Percentiles rank a stretch among this genome's conserved stretches.
Conservation (phyloP, 345 rosid genomes). For the Eutrema heterophyllum region DNA sequence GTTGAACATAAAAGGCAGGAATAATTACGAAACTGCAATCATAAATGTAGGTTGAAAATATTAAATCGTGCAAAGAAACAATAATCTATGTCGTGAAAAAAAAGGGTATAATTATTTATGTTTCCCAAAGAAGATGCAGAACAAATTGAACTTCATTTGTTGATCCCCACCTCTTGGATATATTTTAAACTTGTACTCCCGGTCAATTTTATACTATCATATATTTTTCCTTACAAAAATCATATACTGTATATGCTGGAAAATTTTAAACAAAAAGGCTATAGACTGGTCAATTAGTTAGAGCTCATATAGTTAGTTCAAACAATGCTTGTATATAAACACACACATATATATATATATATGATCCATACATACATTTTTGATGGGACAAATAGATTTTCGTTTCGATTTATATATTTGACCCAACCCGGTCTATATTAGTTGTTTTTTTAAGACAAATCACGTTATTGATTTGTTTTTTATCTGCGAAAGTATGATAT, state of each 20-base stretch:
- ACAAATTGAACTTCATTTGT: background rate
- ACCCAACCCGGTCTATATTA: background rate
- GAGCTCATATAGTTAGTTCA: background rate
- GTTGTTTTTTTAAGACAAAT: background rate
- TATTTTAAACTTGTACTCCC: background rate
- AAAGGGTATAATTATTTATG: constrained; percentile 8
- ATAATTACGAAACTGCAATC: constrained; percentile 16
- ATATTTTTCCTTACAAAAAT: background rate
- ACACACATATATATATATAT: too few species aligned
- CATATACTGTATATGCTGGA: background rate
- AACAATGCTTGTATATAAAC: background rate
- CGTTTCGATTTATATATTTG: background rate
- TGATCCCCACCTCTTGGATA: background rate
- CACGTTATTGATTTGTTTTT: background rate
- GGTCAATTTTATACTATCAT: background rate
- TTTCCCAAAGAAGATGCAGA: constrained; percentile 18
- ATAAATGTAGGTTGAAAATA: background rate
- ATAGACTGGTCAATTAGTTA: background rate
- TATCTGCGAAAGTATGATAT: background rate
- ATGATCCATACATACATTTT: background rate
- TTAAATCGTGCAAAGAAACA: constrained; percentile 16
- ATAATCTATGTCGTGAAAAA: constrained; percentile 8
- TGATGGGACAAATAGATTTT: background rate
- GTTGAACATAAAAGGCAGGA: constrained; percentile 3
- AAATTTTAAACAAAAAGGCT: background rate